Evolutionary conservation across 192 early-diverging fungal species (phyloP).

Genomic region (Coemansia asiatica): DNA sequence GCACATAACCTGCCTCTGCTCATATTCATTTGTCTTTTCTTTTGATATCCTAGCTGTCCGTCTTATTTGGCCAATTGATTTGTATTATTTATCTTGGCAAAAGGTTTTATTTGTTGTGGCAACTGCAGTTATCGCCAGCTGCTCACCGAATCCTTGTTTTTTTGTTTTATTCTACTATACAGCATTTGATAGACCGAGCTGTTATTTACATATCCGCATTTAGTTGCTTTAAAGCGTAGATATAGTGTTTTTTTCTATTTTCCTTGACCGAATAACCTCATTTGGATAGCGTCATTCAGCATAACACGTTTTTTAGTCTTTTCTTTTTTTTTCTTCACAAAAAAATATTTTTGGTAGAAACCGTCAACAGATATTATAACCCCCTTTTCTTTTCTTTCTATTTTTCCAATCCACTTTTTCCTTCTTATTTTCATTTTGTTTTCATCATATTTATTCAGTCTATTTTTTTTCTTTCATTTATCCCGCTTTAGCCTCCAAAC

Average conservation of each 20-base stretch:
- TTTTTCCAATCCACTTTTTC: background rate
- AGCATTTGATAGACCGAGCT: background rate
- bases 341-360: constrained; percentile 3
- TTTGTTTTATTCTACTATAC: background rate
- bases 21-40: background rate
- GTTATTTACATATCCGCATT: background rate
- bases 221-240: background rate
- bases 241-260: background rate
- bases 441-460: background rate
- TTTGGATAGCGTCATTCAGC: background rate
- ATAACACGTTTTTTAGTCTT: background rate
- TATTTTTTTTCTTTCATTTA: too few species aligned
- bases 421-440: background rate
- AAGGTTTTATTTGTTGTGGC: background rate
- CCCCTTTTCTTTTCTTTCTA: background rate
- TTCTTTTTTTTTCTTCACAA: background rate
- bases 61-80: background rate
- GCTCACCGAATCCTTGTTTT: background rate
- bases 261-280: background rate
- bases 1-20: constrained; percentile 1
- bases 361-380: background rate
- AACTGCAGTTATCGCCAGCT: background rate
- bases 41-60: background rate
- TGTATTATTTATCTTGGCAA: background rate
- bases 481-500: too few species aligned